phyloP scores from a whole-genome alignment of 306 rosid species.

The Trichosanthes truncata region DNA sequence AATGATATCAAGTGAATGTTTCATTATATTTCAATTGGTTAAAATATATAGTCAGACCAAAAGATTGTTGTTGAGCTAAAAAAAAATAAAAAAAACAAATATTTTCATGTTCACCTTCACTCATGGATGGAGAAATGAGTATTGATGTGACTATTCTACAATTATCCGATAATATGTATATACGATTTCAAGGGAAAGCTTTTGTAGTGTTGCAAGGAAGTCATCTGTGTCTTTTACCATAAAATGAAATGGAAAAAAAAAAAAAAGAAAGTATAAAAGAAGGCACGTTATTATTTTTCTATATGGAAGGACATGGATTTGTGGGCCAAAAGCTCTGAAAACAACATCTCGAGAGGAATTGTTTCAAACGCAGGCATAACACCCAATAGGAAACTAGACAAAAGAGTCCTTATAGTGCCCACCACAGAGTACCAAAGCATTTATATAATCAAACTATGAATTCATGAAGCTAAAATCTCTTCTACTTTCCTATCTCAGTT shows the following conservation, averaged over 20 bases:
- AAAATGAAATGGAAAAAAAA: background rate
- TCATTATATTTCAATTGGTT: too few relatives aligned
- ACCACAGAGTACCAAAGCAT: background rate
- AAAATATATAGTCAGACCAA: too few relatives aligned
- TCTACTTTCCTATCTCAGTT: background rate
- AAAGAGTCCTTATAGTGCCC: background rate
- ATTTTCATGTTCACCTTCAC: too few relatives aligned
- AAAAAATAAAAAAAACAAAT: too few relatives aligned
- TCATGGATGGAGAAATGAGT: too few relatives aligned
- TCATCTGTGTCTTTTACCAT: background rate
- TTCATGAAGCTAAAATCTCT: background rate
- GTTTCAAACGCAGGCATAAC: background rate
- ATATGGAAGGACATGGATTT: background rate
- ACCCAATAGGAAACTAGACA: background rate
- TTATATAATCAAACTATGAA: background rate
- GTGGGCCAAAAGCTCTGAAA: conserved; percentile 5
- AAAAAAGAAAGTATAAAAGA: background rate
- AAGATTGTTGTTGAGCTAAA: too few relatives aligned
- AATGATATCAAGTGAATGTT: too few relatives aligned
- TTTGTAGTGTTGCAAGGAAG: conserved; percentile 1
- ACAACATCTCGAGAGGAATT: background rate
- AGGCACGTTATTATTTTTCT: background rate
- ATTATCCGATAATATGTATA: background rate
- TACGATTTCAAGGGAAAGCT: background rate
- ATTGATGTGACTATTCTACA: background rate